phyloP scores from a whole-genome alignment of 2,329 filamentous ascomycete genomes.

The Nannizziopsis arthrosporioides region DNA sequence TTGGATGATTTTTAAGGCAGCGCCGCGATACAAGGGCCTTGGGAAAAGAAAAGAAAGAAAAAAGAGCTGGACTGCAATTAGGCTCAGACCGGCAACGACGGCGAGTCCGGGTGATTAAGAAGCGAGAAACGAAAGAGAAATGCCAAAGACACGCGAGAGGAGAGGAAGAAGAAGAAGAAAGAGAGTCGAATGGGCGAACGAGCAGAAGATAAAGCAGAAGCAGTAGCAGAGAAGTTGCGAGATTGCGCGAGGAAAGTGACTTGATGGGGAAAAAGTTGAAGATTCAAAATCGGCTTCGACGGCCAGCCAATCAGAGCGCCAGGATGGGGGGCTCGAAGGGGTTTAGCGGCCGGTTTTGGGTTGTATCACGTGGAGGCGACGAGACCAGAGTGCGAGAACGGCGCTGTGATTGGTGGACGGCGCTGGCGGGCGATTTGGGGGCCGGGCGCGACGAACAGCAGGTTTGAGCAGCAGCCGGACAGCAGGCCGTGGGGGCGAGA shows the following conservation, averaged over 20 bases:
- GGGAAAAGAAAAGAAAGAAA: no score
- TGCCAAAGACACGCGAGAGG: not conserved
- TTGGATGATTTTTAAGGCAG: not conserved
- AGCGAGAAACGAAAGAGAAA: not conserved
- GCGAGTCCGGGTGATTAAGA: not conserved
- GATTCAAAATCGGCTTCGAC: not conserved
- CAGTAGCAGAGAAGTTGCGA: not conserved
- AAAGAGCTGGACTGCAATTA: not conserved
- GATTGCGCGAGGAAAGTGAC: not conserved
- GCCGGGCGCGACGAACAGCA: not conserved
- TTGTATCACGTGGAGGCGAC: constrained; percentile 5
- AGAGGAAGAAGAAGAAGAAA: constrained; percentile 6
- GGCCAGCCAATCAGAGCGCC: not conserved
- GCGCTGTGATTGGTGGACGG: not conserved
- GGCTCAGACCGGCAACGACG: not conserved
- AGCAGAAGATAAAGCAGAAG: not conserved
- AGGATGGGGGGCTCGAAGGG: not conserved
- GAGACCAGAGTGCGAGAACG: not conserved
- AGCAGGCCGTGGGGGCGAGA: no score
- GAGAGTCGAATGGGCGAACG: not conserved
- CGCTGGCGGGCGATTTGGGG: no score
- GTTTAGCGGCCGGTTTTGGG: constrained; percentile 1
- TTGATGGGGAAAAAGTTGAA: not conserved
- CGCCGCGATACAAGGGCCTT: constrained; percentile 2
- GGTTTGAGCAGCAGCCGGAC: no score